These are phyloP conservation scores for Chaetothyriales sp. DNA, from an alignment of 2,329 filamentous ascomycete genomes.

Conservation along the genomic window DNA sequence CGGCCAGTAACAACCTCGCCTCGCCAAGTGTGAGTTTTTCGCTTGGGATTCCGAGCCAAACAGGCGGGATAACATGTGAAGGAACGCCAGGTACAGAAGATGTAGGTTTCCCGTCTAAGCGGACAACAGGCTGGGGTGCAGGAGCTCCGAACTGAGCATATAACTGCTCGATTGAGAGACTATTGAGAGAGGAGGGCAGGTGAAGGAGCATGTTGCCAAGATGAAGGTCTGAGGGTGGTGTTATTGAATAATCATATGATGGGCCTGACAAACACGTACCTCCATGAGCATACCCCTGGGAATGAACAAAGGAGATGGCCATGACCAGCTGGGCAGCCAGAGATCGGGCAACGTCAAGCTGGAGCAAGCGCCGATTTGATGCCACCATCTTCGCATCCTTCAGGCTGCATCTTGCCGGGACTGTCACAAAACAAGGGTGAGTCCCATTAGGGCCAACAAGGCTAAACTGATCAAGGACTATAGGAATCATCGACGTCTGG, in stretches of 20 bases:
- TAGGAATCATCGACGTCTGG: constrained; percentile 13
- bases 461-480: constrained; percentile 20
- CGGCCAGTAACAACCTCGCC: neutral
- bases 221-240: neutral
- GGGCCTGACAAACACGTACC: too few relatives aligned
- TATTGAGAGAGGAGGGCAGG: neutral
- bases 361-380: neutral
- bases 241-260: too few relatives aligned
- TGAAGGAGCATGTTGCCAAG: neutral
- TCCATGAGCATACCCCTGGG: neutral
- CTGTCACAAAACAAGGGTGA: constrained; percentile 23
- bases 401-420: constrained; percentile 4
- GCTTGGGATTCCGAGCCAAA: neutral
- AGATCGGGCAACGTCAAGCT: neutral
- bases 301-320: neutral
- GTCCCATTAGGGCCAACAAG: constrained; percentile 18
- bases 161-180: constrained; percentile 1
- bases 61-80: neutral
- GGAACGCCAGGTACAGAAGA: neutral
- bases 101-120: neutral
- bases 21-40: neutral
- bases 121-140: neutral
- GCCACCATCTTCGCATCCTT: too few relatives aligned
- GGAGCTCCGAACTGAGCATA: constrained; percentile 1
- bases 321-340: neutral